phyloP scores from a whole-genome alignment of 179 eudicot species.

The Actinidia polygama region DNA sequence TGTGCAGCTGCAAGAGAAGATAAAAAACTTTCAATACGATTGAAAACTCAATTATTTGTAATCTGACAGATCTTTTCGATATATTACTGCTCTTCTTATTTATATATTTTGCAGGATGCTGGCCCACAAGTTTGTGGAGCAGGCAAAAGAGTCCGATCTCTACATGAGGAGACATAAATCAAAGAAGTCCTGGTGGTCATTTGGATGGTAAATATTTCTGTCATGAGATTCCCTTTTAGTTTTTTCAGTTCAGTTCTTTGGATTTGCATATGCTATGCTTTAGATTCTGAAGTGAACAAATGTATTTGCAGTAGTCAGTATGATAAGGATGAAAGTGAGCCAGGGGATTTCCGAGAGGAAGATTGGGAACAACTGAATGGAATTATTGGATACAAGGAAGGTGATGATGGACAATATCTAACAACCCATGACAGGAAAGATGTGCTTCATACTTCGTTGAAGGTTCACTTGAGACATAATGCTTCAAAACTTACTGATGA shows the following conservation, averaged over 20 bases:
- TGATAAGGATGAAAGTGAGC: slow-evolving; percentile 64
- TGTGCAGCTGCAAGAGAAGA: neutral
- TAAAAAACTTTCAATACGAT: neutral
- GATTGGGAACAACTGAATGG: slow-evolving; percentile 89
- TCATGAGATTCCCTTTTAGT: neutral
- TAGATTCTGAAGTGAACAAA: slow-evolving; percentile 15
- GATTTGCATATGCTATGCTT: neutral
- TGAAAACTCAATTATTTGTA: neutral
- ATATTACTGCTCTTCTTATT: neutral
- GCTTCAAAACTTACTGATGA: slow-evolving; percentile 85
- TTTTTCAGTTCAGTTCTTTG: neutral
- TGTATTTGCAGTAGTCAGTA: slow-evolving; percentile 56
- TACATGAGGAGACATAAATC: slow-evolving; percentile 58
- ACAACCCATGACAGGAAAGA: slow-evolving; percentile 47
- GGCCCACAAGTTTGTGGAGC: slow-evolving; percentile 94
- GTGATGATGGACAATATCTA: slow-evolving; percentile 57
- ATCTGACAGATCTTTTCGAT: neutral
- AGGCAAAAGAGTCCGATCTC: slow-evolving; percentile 63
- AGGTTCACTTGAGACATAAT: slow-evolving; percentile 94
- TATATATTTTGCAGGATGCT: slow-evolving; percentile 64
- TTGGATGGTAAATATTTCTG: slow-evolving; percentile 69
- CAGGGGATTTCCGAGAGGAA: slow-evolving; percentile 65
- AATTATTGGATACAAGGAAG: slow-evolving; percentile 91
- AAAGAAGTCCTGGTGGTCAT: slow-evolving; percentile 94
- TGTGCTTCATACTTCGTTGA: slow-evolving; percentile 65